Conservation (phyloP, 345 rosid species). For the Combretum micranthum region DNA sequence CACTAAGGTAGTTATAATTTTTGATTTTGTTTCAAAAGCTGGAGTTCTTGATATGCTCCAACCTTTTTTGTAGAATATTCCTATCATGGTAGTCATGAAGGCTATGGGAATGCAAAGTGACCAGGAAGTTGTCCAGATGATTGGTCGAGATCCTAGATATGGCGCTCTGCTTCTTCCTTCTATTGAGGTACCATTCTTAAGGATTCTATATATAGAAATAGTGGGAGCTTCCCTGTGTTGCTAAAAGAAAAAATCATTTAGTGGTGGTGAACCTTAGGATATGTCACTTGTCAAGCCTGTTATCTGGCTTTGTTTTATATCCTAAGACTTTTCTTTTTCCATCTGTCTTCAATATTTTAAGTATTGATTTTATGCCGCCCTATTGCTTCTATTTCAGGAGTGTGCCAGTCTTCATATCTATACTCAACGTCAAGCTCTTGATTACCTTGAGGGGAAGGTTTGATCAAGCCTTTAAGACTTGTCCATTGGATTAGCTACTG, state of each 20-base stretch:
- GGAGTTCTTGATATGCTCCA: neutral
- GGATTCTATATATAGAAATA: too few relatives aligned
- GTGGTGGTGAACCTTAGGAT: too few relatives aligned
- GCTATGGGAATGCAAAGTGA: conserved; percentile 99
- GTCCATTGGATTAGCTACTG: neutral
- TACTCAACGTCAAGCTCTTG: conserved; percentile 64
- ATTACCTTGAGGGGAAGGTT: conserved; percentile 73
- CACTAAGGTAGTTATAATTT: conserved; percentile 37
- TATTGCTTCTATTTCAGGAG: conserved; percentile 48
- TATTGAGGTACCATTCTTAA: conserved; percentile 46
- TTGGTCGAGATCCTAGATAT: conserved; percentile 91
- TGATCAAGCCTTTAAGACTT: neutral
- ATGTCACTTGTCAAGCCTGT: too few relatives aligned
- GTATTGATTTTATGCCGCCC: neutral
- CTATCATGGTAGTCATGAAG: conserved; percentile 77
- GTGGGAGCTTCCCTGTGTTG: too few relatives aligned
- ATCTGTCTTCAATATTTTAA: conserved; percentile 6
- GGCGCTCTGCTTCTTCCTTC: conserved; percentile 71
- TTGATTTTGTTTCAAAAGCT: neutral
- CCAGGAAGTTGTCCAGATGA: conserved; percentile 90
- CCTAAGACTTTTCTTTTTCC: neutral
- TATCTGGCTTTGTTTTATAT: neutral
- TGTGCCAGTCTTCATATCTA: conserved; percentile 53
- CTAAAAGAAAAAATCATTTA: too few relatives aligned
- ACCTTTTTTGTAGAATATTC: conserved; percentile 37